A percentile compares a stretch with the other conserved stretches of the same genome.
Conservation (phyloP, 2,329 filamentous ascomycete genomes). For the Cladophialophora immunda region DNA sequence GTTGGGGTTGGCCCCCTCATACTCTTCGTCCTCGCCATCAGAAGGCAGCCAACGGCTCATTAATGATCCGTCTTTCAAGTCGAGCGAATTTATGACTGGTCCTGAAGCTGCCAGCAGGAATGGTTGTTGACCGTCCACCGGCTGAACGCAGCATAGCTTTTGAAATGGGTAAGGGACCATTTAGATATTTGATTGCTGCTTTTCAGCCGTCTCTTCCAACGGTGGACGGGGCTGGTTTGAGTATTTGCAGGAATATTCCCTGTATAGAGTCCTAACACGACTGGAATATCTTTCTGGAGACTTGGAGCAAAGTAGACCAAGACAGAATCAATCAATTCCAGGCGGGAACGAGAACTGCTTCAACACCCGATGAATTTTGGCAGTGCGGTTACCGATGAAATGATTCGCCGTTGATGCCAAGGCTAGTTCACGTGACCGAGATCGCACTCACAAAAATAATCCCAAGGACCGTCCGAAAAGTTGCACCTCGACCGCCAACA, state of each 20-base stretch:
- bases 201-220: background rate
- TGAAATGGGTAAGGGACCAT: slow-evolving; percentile 67
- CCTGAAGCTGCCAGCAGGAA: slow-evolving; percentile 78
- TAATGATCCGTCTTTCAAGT: slow-evolving; percentile 64
- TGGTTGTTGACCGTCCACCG: slow-evolving; percentile 44
- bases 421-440: slow-evolving; percentile 10
- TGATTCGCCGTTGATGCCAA: slow-evolving; percentile 27
- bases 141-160: slow-evolving; percentile 59
- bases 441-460: slow-evolving; percentile 18
- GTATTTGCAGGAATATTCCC: background rate
- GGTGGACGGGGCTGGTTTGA: background rate
- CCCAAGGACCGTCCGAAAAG: slow-evolving; percentile 22
- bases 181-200: background rate
- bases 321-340: background rate
- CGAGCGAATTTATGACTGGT: slow-evolving; percentile 74
- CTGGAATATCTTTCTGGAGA: background rate
- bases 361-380: background rate
- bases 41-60: slow-evolving; percentile 67
- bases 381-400: background rate
- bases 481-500: slow-evolving; percentile 33
- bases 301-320: background rate
- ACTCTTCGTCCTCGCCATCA: slow-evolving; percentile 43
- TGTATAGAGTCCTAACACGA: background rate
- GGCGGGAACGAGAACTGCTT: background rate
- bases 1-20: slow-evolving; percentile 41